Conservation (phyloP, 352 stramenopile genomes). For the Globisporangium middletonii region DNA sequence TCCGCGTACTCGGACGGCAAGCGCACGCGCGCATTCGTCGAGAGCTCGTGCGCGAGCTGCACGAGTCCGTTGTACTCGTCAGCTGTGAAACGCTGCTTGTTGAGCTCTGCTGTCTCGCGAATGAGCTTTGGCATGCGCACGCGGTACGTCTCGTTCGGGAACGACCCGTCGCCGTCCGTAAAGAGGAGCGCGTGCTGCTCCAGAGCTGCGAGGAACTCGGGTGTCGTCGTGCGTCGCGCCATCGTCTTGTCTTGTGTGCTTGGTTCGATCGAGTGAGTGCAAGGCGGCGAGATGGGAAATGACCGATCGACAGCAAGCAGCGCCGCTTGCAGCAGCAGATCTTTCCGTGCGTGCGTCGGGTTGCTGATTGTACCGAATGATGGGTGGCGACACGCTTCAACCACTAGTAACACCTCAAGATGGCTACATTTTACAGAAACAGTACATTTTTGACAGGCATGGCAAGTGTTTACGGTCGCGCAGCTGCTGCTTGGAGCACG, state of each 20-base stretch:
- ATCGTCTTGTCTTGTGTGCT: neutral
- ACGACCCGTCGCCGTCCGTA: conserved; percentile 44
- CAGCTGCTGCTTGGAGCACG: neutral
- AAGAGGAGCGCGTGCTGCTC: conserved; percentile 58
- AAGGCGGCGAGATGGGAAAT: neutral
- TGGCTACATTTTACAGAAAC: neutral
- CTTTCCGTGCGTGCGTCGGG: neutral
- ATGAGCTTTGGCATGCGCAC: conserved; percentile 53
- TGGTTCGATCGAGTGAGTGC: neutral
- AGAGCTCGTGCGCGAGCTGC: conserved; percentile 40
- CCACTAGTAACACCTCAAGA: neutral
- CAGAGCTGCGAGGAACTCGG: conserved; percentile 38
- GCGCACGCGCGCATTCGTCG: conserved; percentile 34
- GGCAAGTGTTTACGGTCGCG: neutral
- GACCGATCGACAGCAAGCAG: neutral
- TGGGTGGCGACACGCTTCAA: neutral
- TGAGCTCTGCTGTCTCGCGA: conserved; percentile 44
- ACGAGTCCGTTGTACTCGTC: conserved; percentile 30
- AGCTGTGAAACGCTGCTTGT: conserved; percentile 28
- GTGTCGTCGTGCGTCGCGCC: conserved; percentile 14
- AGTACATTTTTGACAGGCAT: neutral
- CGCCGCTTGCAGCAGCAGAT: neutral
- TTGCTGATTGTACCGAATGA: neutral
- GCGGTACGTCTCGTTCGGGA: conserved; percentile 62
- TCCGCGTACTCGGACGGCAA: conserved; percentile 34